phyloP scores from a whole-genome alignment of 257 asterid genomes.

The Petunia axillaris region DNA sequence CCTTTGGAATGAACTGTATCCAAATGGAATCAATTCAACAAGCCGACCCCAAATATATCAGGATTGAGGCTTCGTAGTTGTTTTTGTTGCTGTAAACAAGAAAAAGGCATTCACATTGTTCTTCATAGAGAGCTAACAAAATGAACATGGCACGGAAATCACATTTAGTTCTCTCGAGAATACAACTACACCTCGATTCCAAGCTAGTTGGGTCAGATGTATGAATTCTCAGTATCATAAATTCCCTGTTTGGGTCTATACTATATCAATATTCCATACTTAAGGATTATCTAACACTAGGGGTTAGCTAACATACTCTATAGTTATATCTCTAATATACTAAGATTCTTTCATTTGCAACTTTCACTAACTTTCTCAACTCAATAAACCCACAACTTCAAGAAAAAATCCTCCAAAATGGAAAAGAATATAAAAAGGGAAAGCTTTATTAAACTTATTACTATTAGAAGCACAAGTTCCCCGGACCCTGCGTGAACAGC shows the following conservation, averaged over 20 bases:
- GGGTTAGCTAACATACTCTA: too few relatives aligned
- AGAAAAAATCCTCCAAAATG: background rate
- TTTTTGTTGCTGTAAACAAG: background rate
- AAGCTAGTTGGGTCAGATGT: too few relatives aligned
- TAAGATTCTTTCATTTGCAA: too few relatives aligned
- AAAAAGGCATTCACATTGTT: background rate
- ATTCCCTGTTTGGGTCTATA: too few relatives aligned
- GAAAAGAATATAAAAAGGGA: background rate
- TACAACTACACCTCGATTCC: background rate
- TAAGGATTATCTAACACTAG: too few relatives aligned
- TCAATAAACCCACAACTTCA: background rate
- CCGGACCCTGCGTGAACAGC: too few relatives aligned
- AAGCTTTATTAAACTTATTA: too few relatives aligned
- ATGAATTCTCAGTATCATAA: too few relatives aligned
- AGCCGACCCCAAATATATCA: background rate
- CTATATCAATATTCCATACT: too few relatives aligned
- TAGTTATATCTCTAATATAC: too few relatives aligned
- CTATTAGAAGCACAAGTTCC: too few relatives aligned
- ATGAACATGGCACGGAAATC: background rate
- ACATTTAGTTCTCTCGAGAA: background rate
- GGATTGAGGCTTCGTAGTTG: constrained; percentile 1
- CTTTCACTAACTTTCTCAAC: background rate
- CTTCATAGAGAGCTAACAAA: background rate
- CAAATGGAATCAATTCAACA: background rate
- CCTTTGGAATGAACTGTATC: background rate